phyloP scores from a whole-genome alignment of 441 rosid species.

The Mallotus japonicus region DNA sequence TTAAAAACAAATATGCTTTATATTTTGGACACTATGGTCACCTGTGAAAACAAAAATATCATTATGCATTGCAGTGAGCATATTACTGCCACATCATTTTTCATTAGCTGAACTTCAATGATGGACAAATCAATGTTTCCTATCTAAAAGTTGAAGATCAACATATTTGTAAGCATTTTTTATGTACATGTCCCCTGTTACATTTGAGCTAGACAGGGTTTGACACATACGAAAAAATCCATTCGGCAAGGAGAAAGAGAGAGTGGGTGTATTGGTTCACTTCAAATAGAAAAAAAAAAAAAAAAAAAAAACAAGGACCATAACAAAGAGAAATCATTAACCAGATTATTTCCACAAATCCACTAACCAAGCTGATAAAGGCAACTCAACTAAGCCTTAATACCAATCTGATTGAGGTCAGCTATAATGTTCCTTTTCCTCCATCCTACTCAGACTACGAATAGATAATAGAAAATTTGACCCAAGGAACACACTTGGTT shows the following conservation, averaged over 20 bases:
- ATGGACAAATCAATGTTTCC: not conserved
- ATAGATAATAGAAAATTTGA: not conserved
- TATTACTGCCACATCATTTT: not conserved
- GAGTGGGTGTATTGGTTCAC: not conserved
- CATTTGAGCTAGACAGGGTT: no score
- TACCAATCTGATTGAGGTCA: not conserved
- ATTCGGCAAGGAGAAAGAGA: no score
- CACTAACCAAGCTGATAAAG: not conserved
- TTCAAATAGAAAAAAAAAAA: not conserved
- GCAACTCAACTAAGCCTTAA: not conserved
- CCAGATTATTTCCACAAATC: not conserved
- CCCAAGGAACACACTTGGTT: not conserved
- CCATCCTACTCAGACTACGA: not conserved
- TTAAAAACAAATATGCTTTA: not conserved
- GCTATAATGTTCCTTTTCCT: not conserved
- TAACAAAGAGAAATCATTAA: not conserved
- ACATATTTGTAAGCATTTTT: no score
- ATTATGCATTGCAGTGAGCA: not conserved
- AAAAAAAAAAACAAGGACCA: not conserved
- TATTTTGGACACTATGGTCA: not conserved
- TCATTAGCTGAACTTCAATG: not conserved
- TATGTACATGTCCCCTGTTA: no score
- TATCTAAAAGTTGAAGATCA: not conserved
- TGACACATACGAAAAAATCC: no score
- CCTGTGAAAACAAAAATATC: not conserved